phyloP scores from a whole-genome alignment of 2,329 filamentous ascomycete species.

The Talaromyces atroroseus region DNA sequence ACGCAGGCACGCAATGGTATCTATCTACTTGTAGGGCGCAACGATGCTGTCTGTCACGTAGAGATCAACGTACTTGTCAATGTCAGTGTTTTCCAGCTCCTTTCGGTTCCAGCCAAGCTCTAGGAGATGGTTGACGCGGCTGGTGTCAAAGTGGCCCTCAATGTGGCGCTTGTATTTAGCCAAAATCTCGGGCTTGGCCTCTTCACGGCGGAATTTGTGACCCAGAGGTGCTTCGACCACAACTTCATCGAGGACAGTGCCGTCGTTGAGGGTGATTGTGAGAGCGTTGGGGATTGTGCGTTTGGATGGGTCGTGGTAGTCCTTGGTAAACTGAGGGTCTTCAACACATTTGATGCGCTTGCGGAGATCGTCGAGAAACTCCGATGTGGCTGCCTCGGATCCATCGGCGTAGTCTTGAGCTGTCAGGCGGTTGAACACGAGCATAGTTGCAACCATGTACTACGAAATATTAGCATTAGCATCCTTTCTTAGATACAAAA shows the following conservation, averaged over 20 bases:
- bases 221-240: slow-evolving; percentile 91
- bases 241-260: slow-evolving; percentile 83
- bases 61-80: slow-evolving; percentile 91
- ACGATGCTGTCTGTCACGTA: slow-evolving; percentile 57
- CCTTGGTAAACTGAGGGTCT: slow-evolving; percentile 86
- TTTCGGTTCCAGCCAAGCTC: slow-evolving; percentile 69
- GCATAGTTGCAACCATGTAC: slow-evolving; percentile 98
- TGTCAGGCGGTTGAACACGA: slow-evolving; percentile 87
- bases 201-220: slow-evolving; percentile 82
- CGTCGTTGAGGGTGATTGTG: slow-evolving; percentile 90
- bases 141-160: slow-evolving; percentile 70
- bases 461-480: slow-evolving; percentile 19
- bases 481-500: neutral
- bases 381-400: slow-evolving; percentile 82
- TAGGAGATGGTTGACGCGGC: slow-evolving; percentile 75
- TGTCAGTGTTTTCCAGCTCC: slow-evolving; percentile 70
- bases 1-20: neutral
- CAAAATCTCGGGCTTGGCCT: slow-evolving; percentile 96
- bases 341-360: slow-evolving; percentile 95
- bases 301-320: slow-evolving; percentile 91
- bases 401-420: slow-evolving; percentile 92
- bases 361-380: slow-evolving; percentile 83
- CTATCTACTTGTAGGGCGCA: slow-evolving; percentile 1
- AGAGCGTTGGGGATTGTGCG: slow-evolving; percentile 97
- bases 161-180: slow-evolving; percentile 94